Evolutionary conservation across 768 basidiomycete genomes (phyloP), one percentile per base, ranked within the genome.

Genomic region (Termitomyces sp.): DNA sequence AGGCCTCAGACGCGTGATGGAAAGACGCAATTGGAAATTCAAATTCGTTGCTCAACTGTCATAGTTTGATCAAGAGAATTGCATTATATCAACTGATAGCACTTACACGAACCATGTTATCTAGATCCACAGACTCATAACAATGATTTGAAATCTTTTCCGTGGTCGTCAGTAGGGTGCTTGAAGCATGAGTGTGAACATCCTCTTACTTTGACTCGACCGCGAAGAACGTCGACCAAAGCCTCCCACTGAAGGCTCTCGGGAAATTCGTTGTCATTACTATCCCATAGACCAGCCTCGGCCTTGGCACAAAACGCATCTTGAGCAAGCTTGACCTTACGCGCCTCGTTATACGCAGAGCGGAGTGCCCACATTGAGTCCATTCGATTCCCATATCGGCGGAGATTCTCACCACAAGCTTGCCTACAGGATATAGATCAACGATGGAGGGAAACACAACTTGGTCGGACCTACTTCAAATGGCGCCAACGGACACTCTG

Each of bases 1-100:
- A 97, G 1, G 92, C 84, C 69, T 96, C 93, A 55, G 92, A 86
- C 8, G 93, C 94, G 66, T 92, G 88, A 65, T 94, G 92, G 66
- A 94, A 85, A 6, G 90, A 87, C 6, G 88, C 83, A 29, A 94
- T 77, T 1, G 84, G 80, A 66, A 93, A 94, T 64, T 92, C 74
- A 77, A 95, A 98, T 71, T 97, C 94, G 67, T 96, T 91, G 36
- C 91, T 85, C 51, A 97, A 78, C 84, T 94, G 34, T 47, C 4
- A 29, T 34, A 42, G 46, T 53, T 13, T 39, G 29, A 29, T 51
- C 8, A 41, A 31, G n/a, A 57, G 33, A 41, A 15, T 31, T n/a
- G 36, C 20, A 48, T 16, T 26, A 36, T 13, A 24, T 39, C 18
- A 16, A 41, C 18, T 39, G 20, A 18, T 6, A 28, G 24, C 6